Evolutionary conservation across 352 stramenopile species (phyloP), one percentile per base, ranked within the genome.

Genomic region (Globisporangium irregulare): DNA sequence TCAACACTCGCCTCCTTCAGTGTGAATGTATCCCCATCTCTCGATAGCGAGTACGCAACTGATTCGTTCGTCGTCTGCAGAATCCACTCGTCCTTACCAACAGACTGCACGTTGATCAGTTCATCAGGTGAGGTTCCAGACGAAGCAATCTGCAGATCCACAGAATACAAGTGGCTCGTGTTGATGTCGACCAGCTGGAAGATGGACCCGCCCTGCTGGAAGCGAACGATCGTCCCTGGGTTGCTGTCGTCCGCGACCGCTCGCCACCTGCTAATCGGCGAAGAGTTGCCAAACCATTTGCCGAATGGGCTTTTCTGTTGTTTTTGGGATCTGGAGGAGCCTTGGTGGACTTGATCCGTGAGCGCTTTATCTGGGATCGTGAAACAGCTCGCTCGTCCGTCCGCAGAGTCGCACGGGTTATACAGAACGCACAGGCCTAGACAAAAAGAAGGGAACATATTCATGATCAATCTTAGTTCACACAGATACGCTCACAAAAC

Each of bases 111-210:
- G 34, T 65, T 76, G 8, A 78, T 67, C 9, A 91, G 64, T 1
- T 74, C 73, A 7, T 72, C 22, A 1, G 76, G 4, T 22, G 67
- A 60, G 12, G 20, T 34, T 7, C 10, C 9, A 1, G 25, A 57
- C 1, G 56, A 65, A 7, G 48, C 59, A 10, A 46, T 70, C 1
- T 59, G 63, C 51, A 90, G 48, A 18, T 91, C 81, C n/a, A 90
- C 61, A 0, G 83, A 86, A 48, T 74, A 79, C 43, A 91, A 78
- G 1, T 62, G 70, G 34, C 68, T 84, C 2, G 51, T 53, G 32
- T 51, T 60, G 36, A 89, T 66, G 48, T 88, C 81, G 22, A 91
- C 67, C 57, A 90, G 41, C 64, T 90, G 83, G 38, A 91, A 69
- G n/a, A 85, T 60, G 7, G 78, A 81, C 8, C 80, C 81, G 41